Evolutionary conservation across 139 green algal genomes (phyloP), one percentile per base, ranked within the genome.

Genomic region (Haematococcus lacustris): DNA sequence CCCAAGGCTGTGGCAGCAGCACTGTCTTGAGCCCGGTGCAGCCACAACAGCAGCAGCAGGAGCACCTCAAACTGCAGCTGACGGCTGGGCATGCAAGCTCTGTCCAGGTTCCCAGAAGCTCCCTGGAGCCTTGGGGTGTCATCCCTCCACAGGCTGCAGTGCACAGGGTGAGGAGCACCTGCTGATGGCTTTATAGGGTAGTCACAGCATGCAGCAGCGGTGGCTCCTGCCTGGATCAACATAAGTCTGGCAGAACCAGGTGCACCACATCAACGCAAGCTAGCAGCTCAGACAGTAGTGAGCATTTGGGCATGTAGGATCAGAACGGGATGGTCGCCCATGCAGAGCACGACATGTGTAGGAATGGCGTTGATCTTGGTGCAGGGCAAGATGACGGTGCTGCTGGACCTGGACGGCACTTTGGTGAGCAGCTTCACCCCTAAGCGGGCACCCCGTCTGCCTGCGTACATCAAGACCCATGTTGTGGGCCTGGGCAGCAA

Each of bases 371-470:
- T 65, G 32, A 5, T 68, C 33, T 28, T 68, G n/a, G 6, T 41
- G 51, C 53, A 74, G 43, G 79, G 79, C 51, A 74, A 72, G 51
- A 79, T 97, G 62, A 91, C 80, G 37, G 87, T 95, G 32, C 88
- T 94, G 78, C 87, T 97, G 26, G 92, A 97, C 77, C 77, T 97
- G 64, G 92, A 97, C 74, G 89, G 90, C 66, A 96, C 90, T 0
- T 83, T 97, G 40, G 74, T 96, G 2, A 85, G 75, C 69, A 90
- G 80, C 73, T 95, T 92, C 82, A 89, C 90, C 1, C 90, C 90
- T 2, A 78, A 80, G 64, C 81, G 89, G 9, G 87, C 87, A 0
- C 90, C 89, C 0, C 63, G 72, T 2, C 84, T 95, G 75, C 87
- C 85, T 7, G 57, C 77, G 2, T 78, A 74, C 41, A 74, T 87